Evolutionary conservation across 2,329 filamentous ascomycete genomes (phyloP), one percentile per base, ranked within the genome.

Genomic region (Sclerotinia trifoliorum): DNA sequence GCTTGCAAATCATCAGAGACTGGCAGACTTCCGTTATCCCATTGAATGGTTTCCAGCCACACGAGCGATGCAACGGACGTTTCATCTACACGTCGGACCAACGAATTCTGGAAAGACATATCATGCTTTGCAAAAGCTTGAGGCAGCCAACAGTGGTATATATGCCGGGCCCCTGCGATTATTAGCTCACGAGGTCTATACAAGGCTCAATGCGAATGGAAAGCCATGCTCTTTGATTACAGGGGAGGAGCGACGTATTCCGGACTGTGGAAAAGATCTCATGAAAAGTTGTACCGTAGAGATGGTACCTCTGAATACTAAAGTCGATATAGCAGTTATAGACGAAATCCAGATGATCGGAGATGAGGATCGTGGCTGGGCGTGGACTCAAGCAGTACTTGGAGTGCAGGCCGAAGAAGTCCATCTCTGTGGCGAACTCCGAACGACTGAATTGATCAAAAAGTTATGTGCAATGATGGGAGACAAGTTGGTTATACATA

Each of bases 61-160:
- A 1, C 86, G 96, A 69, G 84, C 87, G 57, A 83, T 95, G 74
- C 91, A 94, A 75, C 85, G 95, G 56, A 94, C 88, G 0, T 85
- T 99, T 52, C 93, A 98, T 80, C 82, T 99, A 26, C 95, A 99
- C 75, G 93, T 99, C 62, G 95, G 95, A 0, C 95, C 95, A 1
- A 99, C 95, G 2, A 99, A 99, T 79, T 98, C 95, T 0, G 95
- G 95, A 68, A 99, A 99, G 83, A 99, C 96, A 0, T 99, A 98
- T 77, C 90, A 93, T 77, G 96, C 95, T 0, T 81, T 99, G 71
- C 90, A 96, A 79, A 88, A 90, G 17, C 84, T 99, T 15, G 92
- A 97, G 77, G 83, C 86, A 62, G 89, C 90, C 2, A 84, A 88
- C 42, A 85, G 83, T 11, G 95, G 95, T 51, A 88, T 97, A 62